Percentiles rank a stretch among this genome's conserved stretches.
phyloP scores from a whole-genome alignment of 305 asterid species.

The Solanum hybrid region DNA sequence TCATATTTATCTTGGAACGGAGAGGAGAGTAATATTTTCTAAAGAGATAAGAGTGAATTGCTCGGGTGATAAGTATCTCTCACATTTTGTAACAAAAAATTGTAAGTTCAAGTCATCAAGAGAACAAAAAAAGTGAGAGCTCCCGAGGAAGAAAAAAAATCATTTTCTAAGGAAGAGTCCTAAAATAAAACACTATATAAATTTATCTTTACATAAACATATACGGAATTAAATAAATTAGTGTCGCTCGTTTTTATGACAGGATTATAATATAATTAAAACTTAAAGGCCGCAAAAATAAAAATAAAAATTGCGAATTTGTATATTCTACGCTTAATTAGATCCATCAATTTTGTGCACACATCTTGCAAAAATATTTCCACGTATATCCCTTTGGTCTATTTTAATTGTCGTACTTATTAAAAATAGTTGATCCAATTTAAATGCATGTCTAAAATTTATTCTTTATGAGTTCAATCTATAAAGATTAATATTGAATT shows the following conservation, averaged over 20 bases:
- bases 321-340: too few species aligned
- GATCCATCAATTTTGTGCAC: background rate
- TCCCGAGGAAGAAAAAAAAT: too few species aligned
- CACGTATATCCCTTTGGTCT: background rate
- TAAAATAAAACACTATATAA: background rate
- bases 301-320: too few species aligned
- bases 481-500: too few species aligned
- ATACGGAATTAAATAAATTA: background rate
- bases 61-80: too few species aligned
- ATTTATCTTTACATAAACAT: background rate
- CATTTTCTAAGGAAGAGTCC: background rate
- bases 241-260: background rate
- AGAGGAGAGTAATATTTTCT: background rate
- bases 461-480: too few species aligned
- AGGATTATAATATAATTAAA: background rate
- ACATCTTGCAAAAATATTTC: background rate
- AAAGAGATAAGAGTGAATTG: background rate
- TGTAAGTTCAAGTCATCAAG: too few species aligned
- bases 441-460: too few species aligned
- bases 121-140: too few species aligned
- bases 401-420: background rate
- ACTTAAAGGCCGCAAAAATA: background rate
- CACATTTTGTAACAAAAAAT: too few species aligned
- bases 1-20: background rate
- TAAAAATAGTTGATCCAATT: background rate